Evolutionary conservation across 805 yeast species (phyloP).

Genomic region (Metschnikowia noctiluminum): DNA sequence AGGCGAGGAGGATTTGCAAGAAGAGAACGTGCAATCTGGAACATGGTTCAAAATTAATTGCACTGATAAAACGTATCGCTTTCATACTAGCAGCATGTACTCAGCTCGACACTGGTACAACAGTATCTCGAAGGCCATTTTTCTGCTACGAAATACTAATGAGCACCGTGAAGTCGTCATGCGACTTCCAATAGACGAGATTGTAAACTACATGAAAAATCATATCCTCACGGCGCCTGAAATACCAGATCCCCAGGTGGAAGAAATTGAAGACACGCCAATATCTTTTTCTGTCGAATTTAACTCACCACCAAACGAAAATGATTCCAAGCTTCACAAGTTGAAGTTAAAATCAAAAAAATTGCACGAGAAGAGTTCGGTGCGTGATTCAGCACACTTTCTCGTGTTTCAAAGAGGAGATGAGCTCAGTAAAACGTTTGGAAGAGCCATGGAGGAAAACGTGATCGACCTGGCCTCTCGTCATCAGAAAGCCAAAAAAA

Average conservation of each 20-base stretch:
- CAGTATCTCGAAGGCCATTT: conserved; percentile 68
- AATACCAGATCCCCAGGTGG: neutral
- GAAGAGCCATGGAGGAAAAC: conserved; percentile 21
- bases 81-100: conserved; percentile 68
- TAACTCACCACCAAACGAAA: conserved; percentile 18
- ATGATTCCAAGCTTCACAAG: conserved; percentile 6
- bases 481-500: conserved; percentile 1
- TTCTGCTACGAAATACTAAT: conserved; percentile 59
- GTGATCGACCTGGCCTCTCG: neutral
- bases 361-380: neutral
- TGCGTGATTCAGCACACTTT: conserved; percentile 41
- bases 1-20: conserved; percentile 18
- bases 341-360: conserved; percentile 7
- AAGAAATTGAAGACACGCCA: conserved; percentile 22
- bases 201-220: conserved; percentile 58
- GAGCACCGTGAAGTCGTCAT: conserved; percentile 69
- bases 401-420: conserved; percentile 57
- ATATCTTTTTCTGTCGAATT: conserved; percentile 54
- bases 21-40: conserved; percentile 29
- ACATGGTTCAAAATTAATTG: conserved; percentile 60
- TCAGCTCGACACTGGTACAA: conserved; percentile 82
- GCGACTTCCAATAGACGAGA: conserved; percentile 68
- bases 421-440: conserved; percentile 40
- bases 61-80: conserved; percentile 54
- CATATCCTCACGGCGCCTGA: conserved; percentile 41